Conservation (phyloP, 768 basidiomycete species). For the Leucocoprinus leucothites region DNA sequence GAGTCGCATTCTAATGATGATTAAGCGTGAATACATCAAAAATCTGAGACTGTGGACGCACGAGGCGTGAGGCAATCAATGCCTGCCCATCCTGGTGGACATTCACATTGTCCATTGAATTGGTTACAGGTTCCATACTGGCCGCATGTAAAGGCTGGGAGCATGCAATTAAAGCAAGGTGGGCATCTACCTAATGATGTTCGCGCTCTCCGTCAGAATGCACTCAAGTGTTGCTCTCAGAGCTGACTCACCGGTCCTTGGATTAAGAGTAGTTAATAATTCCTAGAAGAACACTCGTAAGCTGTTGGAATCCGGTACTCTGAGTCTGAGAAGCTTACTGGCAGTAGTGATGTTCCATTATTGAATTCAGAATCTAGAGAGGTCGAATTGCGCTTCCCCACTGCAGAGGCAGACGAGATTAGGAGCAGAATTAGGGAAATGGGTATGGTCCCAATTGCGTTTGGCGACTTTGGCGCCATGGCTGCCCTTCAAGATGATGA, state of each 20-base stretch:
- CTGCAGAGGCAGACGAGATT: not conserved
- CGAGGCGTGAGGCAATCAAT: slow-evolving; percentile 92
- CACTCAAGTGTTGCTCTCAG: not conserved
- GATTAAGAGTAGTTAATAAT: not conserved
- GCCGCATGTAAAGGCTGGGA: slow-evolving; percentile 89
- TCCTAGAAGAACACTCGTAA: slow-evolving; percentile 1
- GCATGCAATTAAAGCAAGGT: slow-evolving; percentile 94
- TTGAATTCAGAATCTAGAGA: not conserved
- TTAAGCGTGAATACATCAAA: slow-evolving; percentile 8
- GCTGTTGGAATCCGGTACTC: not conserved
- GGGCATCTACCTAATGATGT: slow-evolving; percentile 56
- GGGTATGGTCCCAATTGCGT: not conserved
- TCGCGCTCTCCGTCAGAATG: not conserved
- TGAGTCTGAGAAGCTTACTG: slow-evolving; percentile 3
- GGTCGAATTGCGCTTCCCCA: not conserved
- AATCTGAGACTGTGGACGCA: too few species aligned
- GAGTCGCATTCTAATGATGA: slow-evolving; percentile 80
- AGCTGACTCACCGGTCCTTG: slow-evolving; percentile 6
- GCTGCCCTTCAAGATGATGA: not conserved
- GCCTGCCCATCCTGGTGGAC: slow-evolving; percentile 96
- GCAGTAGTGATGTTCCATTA: slow-evolving; percentile 5
- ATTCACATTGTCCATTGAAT: slow-evolving; percentile 95
- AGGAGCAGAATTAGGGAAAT: not conserved
- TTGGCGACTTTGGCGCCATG: slow-evolving; percentile 1
- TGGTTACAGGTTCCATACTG: slow-evolving; percentile 89